A percentile compares a stretch with the other conserved stretches of the same genome.
Evolutionary conservation across 768 basidiomycete genomes (phyloP).

Genomic region (Mycena maculata): DNA sequence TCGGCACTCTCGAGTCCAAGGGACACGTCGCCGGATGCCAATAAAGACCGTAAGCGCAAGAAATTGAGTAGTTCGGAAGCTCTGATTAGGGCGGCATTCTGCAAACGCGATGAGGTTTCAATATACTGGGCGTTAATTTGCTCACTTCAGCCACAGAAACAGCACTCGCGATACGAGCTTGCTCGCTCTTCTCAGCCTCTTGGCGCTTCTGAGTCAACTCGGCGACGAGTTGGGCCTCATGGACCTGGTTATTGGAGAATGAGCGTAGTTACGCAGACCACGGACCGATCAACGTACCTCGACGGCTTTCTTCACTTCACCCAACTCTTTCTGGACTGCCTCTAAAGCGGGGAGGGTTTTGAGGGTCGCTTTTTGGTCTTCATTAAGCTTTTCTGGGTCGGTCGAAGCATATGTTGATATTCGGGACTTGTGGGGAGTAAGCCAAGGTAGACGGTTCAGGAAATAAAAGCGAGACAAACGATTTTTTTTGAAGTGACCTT

Average conservation of each 20-base stretch:
- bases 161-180: conserved; percentile 64
- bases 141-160: conserved; percentile 71
- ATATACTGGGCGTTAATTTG: conserved; percentile 4
- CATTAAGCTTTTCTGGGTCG: conserved; percentile 80
- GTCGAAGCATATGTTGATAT: conserved; percentile 77
- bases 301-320: conserved; percentile 84
- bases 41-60: conserved; percentile 65
- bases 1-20: conserved; percentile 62
- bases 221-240: conserved; percentile 72
- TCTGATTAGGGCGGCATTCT: conserved; percentile 60
- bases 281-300: conserved; percentile 64
- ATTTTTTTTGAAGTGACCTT: conserved; percentile 87
- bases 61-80: conserved; percentile 66
- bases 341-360: conserved; percentile 82
- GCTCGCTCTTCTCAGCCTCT: conserved; percentile 68
- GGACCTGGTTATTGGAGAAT: conserved; percentile 55
- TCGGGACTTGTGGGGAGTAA: conserved; percentile 62
- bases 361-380: conserved; percentile 84
- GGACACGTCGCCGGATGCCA: conserved; percentile 58
- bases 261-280: not conserved
- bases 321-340: conserved; percentile 82
- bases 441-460: not conserved
- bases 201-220: conserved; percentile 65
- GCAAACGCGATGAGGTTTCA: conserved; percentile 3
- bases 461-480: conserved; percentile 55